Base-by-base conservation (phyloP, 345 rosid genomes). In the Lumnitzera racemosa region DNA sequence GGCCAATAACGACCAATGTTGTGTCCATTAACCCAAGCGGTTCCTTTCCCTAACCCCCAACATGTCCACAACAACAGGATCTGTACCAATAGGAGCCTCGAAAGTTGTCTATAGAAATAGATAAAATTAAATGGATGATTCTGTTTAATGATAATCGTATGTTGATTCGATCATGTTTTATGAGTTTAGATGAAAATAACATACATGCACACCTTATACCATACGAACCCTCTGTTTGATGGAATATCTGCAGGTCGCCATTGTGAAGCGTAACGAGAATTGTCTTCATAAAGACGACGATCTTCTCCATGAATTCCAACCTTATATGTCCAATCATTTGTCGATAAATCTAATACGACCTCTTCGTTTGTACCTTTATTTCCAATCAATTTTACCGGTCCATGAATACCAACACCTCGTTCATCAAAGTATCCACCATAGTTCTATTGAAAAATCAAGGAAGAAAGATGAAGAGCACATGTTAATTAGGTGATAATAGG, bases 1-100 rank as follows among this genome's bases (percentile, higher is more conserved):
- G 86, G 86, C 95, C 97, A 90, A 66, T 77, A 85, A 9, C 95
- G 74, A 5, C 90, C 97, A 9, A 85, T 74, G 78, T 74, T 85
- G 43, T 64, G 63, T 24, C 91, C 95, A 14, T 87, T 90, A 20
- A 87, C 76, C 95, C 95, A 87, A 36, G 88, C 90, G 13, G 53
- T 61, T 3, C 97, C 97, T 62, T 87, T 90, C 24, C 95, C 88
- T 47, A 87, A 55, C 14, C 95, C 95, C 91, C 53, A 52, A 59
- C 16, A 87, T 68, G 78, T 89, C 91, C 43, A 84, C 80, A 11
- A 84, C 85, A 24, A 87, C 89, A 0, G 90, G 91, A 24, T 87
- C 86, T 1, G 60, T 68, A 3, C 91, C 91, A 24, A 68, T 3
- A 11, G 88, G 89, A 24, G 88, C 56, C 59, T 72, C 56, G 72